Evolutionary conservation across 2,329 filamentous ascomycete species (phyloP), one percentile per base, ranked within the genome.

Genomic region (Neofusicoccum cordaticola): DNA sequence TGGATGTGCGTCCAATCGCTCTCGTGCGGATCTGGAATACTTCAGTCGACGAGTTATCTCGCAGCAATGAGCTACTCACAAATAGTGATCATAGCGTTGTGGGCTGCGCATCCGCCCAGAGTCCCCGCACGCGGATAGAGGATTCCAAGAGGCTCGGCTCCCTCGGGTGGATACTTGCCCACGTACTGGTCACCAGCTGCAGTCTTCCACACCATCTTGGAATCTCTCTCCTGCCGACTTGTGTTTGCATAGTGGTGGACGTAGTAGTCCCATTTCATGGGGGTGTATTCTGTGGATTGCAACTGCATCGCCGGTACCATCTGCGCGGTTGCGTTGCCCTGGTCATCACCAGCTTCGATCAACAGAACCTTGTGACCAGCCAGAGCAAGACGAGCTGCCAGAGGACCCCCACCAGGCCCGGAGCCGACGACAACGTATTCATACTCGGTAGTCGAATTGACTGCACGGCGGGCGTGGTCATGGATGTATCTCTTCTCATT

Each of bases 401-500:
- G 73, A 7, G 85, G 85, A 11, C 83, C 85, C 52, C 85, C 86
- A 9, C 86, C 85, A 7, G 85, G 79, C 3, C 86, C 86, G 8
- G 84, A 86, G 9, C 86, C 86, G 39, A 88, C 84, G 9, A 89
- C 81, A 34, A 88, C 78, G 74, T 87, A 88, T 66, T 89, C 86
- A 70, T 89, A 89, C 13, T 45, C 53, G 6, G 19, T 35, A 5
- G 39, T 47, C 9, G 39, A 47, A 27, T 58, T 37, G 8, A 45
- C 22, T 13, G 53, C 19, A 35, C 53, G 39, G 9, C 53, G 39
- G 12, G 42, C 42, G 31, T 58, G 53, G 13, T 58, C 53, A 22
- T 12, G 39, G 27, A 44, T 34, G 27, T 45, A 35, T 45, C 53
- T 45, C 15, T 35, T 58, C 31, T 47, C 39, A 47, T 19, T 47